Evolutionary conservation across 495 filamentous ascomycete species (phyloP).

Genomic region (Lichina pygmaea): DNA sequence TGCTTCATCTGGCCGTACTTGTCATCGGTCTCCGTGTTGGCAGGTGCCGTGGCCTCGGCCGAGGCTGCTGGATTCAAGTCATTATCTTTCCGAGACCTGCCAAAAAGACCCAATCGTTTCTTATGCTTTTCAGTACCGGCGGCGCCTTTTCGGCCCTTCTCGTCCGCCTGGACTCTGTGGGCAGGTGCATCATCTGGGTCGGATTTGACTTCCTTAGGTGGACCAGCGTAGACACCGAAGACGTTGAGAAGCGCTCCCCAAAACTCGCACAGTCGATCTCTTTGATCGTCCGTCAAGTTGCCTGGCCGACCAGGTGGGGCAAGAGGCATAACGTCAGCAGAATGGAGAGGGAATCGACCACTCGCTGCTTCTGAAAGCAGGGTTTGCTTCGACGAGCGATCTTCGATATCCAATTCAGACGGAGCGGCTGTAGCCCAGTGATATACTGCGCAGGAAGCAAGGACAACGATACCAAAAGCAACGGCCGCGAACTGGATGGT

Average conservation of each 20-base stretch:
- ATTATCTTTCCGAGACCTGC: conserved; percentile 31
- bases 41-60: conserved; percentile 1
- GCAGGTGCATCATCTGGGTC: neutral
- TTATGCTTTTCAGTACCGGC: conserved; percentile 34
- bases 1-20: conserved; percentile 82
- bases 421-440: too few relatives aligned
- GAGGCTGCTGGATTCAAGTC: conserved; percentile 13
- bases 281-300: conserved; percentile 68
- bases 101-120: conserved; percentile 37
- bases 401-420: too few relatives aligned
- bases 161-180: neutral
- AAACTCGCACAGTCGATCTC: conserved; percentile 65
- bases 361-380: too few relatives aligned
- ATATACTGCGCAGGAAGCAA: too few relatives aligned
- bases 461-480: too few relatives aligned
- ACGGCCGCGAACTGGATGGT: too few relatives aligned
- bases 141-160: neutral
- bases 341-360: too few relatives aligned
- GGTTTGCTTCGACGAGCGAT: too few relatives aligned
- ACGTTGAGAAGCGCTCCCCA: conserved; percentile 57
- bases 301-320: conserved; percentile 49
- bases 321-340: neutral
- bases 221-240: conserved; percentile 32
- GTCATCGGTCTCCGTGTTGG: conserved; percentile 37
- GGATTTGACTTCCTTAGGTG: conserved; percentile 2